phyloP scores from a whole-genome alignment of 2,329 filamentous ascomycete genomes.

The Penicillium frequentans region DNA sequence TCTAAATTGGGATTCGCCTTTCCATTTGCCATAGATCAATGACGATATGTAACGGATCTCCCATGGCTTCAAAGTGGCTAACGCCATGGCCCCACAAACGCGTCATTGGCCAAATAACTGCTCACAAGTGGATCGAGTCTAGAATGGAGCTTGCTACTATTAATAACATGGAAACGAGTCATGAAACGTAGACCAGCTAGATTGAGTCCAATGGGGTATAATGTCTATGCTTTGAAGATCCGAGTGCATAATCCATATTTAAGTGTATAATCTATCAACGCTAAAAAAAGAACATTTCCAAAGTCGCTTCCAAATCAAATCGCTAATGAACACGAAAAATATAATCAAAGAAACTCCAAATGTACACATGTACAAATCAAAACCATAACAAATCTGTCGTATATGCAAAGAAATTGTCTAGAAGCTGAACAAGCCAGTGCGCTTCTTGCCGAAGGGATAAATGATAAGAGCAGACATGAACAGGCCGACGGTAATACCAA shows the following conservation, averaged over 20 bases:
- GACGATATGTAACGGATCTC: neutral
- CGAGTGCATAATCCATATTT: neutral
- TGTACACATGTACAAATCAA: neutral
- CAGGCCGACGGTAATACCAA: conserved; percentile 51
- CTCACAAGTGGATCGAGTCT: neutral
- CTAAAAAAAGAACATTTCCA: neutral
- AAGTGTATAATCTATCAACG: neutral
- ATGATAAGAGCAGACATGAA: conserved; percentile 51
- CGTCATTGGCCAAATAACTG: neutral
- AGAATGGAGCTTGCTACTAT: neutral
- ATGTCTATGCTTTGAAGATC: neutral
- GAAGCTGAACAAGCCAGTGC: conserved; percentile 51
- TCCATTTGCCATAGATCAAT: neutral
- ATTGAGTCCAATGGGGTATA: neutral
- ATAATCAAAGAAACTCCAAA: neutral
- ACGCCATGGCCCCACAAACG: neutral
- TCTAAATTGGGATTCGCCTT: no score
- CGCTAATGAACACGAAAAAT: neutral
- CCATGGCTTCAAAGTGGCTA: neutral
- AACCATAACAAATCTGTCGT: neutral
- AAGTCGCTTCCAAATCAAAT: neutral
- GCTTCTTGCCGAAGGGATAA: conserved; percentile 50
- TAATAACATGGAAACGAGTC: neutral
- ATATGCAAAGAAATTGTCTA: conserved; percentile 16
- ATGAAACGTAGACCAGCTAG: neutral